Base-by-base conservation (phyloP, 371 early-diverging fungal genomes). In the Mucor velutinosus region DNA sequence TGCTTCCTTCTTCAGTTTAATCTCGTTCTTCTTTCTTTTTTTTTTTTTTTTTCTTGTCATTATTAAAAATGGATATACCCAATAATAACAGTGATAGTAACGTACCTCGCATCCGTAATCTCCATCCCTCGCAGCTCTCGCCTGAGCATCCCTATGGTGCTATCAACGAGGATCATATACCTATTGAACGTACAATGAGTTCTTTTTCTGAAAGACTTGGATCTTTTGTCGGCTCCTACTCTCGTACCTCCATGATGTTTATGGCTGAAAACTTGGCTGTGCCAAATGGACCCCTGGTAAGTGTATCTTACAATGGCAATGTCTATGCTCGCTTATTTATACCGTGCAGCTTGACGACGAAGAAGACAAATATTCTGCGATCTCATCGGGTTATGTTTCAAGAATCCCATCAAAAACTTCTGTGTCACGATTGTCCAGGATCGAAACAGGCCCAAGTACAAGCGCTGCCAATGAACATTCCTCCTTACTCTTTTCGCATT, bases 231-330 rank as follows among this genome's bases (percentile, higher is more conserved):
- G 84, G 81, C 10, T 81, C 84, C 7, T 84, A 79, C 64, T 81
- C 84, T 19, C 67, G 84, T 35, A 75, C 84, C 4, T 79, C 84
- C 0, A 66, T 84, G 47, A 84, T 79, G 77, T 78, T 72, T 64
- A 81, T 84, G 84, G 84, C 81, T 12, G 84, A 84, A 55, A 84
- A 84, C 59, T 32, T 84, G n/a, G 68, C 78, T n/a, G 73, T 81
- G 4, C 77, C 68, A 25, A 53, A 64, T 32, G 60, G 69, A 27
- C 43, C 67, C 7, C 27, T 62, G 58, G 69, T 72, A 68, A 68
- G 35, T 21, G 23, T 30, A n/a, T n/a, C 4, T 29, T 55, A 15
- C 10, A 12, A 5, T 19, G 19, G 32, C 47, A 21, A 21, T 47
- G 10, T 29, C 7, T 51, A 2, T 4, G 64, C 21, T 67, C 8